Evolutionary conservation across 2,329 filamentous ascomycete genomes (phyloP).

Genomic region (Neofusicoccum umdonicola): DNA sequence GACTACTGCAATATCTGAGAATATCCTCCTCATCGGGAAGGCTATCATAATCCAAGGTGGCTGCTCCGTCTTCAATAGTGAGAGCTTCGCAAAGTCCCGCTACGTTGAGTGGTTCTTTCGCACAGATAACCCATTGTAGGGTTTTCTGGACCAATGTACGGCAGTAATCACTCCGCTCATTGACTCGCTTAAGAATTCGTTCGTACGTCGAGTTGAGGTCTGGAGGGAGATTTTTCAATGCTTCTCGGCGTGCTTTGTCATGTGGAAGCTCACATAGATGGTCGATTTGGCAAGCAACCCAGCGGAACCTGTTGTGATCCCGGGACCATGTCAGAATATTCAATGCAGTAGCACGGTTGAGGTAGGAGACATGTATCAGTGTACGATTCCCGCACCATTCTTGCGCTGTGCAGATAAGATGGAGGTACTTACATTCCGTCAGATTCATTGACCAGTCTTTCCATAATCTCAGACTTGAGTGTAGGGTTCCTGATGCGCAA

Average conservation of each 20-base stretch:
- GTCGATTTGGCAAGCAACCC: background rate
- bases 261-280: background rate
- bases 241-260: background rate
- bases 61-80: background rate
- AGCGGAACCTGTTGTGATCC: background rate
- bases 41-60: background rate
- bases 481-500: background rate
- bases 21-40: background rate
- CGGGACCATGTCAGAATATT: no score
- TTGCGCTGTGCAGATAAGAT: no score
- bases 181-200: background rate
- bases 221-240: background rate
- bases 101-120: fast-evolving
- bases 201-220: background rate
- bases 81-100: background rate
- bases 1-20: background rate
- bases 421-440: background rate
- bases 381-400: no score
- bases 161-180: background rate
- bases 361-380: no score
- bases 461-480: background rate
- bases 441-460: background rate
- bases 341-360: no score
- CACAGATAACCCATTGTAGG: background rate
- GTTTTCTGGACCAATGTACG: background rate